phyloP scores from a whole-genome alignment of 371 early-diverging fungal genomes.

The Mucor racemosus region DNA sequence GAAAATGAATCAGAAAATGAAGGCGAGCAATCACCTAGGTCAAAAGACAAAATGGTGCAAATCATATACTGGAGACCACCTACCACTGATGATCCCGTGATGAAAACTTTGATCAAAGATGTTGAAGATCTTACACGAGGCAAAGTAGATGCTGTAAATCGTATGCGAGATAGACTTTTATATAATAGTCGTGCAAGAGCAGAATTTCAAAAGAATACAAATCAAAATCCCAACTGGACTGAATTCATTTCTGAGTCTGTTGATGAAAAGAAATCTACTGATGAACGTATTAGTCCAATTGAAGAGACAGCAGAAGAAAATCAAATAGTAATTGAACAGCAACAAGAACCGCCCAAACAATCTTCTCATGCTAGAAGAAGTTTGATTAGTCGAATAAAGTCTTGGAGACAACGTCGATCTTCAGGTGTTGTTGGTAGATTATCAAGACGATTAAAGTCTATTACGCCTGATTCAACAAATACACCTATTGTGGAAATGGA shows the following conservation, averaged over 20 bases:
- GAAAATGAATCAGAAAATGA: slow-evolving; percentile 11
- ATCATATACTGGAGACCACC: slow-evolving; percentile 65
- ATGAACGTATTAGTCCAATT: not conserved
- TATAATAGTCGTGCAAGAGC: slow-evolving; percentile 47
- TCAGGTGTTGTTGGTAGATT: slow-evolving; percentile 24
- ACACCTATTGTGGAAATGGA: slow-evolving; percentile 51
- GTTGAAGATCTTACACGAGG: slow-evolving; percentile 36
- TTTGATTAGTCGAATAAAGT: slow-evolving; percentile 32
- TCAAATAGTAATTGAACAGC: not conserved
- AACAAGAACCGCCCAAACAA: not conserved
- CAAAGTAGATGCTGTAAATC: slow-evolving; percentile 54
- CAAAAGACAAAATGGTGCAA: slow-evolving; percentile 60
- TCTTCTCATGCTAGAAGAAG: slow-evolving; percentile 19
- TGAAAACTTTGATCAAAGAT: slow-evolving; percentile 35
- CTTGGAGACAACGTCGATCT: slow-evolving; percentile 27
- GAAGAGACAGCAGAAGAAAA: slow-evolving; percentile 9
- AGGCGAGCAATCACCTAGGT: slow-evolving; percentile 31
- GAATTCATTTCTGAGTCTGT: slow-evolving; percentile 37
- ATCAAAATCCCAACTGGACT: slow-evolving; percentile 44
- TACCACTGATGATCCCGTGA: slow-evolving; percentile 35
- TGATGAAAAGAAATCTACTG: slow-evolving; percentile 10
- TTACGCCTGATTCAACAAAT: slow-evolving; percentile 25
- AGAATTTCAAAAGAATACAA: slow-evolving; percentile 43
- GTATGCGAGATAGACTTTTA: slow-evolving; percentile 53
- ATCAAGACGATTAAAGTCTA: slow-evolving; percentile 26